phyloP scores from a whole-genome alignment of 345 rosid genomes.

The Heritiera littoralis region DNA sequence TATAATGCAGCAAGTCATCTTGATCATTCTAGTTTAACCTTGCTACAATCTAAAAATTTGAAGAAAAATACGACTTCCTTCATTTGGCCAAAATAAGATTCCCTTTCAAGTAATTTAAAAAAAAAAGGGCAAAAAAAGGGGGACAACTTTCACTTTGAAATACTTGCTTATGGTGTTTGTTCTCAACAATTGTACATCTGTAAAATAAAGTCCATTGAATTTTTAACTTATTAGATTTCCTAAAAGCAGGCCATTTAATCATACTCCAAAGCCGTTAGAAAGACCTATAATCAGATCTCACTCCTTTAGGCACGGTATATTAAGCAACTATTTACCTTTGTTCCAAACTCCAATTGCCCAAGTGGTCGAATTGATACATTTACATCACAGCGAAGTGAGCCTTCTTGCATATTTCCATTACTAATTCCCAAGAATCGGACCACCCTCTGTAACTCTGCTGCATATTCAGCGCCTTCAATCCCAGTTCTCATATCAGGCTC shows the following conservation, averaged over 20 bases:
- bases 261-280: neutral
- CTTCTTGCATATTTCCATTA: slow-evolving; percentile 97
- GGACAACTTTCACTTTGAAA: neutral
- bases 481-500: slow-evolving; percentile 98
- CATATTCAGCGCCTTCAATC: slow-evolving; percentile 83
- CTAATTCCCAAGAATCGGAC: slow-evolving; percentile 80
- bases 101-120: neutral
- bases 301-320: neutral
- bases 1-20: neutral
- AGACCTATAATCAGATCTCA: neutral
- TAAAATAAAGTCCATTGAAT: neutral
- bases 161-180: neutral
- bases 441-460: slow-evolving; percentile 79
- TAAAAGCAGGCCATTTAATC: neutral
- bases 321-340: slow-evolving; percentile 59
- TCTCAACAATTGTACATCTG: neutral
- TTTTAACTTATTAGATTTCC: neutral
- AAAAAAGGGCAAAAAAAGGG: neutral
- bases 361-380: slow-evolving; percentile 87
- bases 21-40: neutral
- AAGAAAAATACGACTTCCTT: neutral
- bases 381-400: slow-evolving; percentile 95
- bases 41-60: neutral
- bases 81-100: neutral
- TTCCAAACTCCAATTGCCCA: slow-evolving; percentile 80